Evolutionary conservation across 495 filamentous ascomycete genomes (phyloP).

Genomic region (Neurospora tetrasperma): DNA sequence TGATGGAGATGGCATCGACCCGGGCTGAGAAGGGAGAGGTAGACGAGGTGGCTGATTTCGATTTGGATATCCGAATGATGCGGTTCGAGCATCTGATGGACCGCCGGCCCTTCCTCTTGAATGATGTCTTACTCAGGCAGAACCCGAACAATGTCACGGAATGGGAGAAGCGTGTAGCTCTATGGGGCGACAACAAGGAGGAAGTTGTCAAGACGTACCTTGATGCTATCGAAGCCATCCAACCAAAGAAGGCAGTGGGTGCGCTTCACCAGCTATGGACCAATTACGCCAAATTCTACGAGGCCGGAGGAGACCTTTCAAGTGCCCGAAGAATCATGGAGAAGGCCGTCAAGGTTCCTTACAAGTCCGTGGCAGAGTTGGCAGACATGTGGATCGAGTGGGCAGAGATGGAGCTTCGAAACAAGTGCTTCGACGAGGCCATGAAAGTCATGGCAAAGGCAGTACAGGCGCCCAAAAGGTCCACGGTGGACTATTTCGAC

Average conservation of each 20-base stretch:
- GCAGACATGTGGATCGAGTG: slow-evolving; percentile 98
- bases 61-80: slow-evolving; percentile 95
- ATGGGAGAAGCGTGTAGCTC: slow-evolving; percentile 89
- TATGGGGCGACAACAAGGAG: slow-evolving; percentile 89
- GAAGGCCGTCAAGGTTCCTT: slow-evolving; percentile 95
- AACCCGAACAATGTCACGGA: slow-evolving; percentile 95
- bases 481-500: slow-evolving; percentile 96
- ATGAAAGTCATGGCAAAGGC: slow-evolving; percentile 95
- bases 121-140: slow-evolving; percentile 90
- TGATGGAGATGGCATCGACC: slow-evolving; percentile 79
- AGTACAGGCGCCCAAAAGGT: slow-evolving; percentile 87
- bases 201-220: slow-evolving; percentile 94
- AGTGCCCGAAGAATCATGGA: slow-evolving; percentile 90
- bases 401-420: slow-evolving; percentile 94
- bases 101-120: slow-evolving; percentile 88
- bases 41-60: slow-evolving; percentile 84
- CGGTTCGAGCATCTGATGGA: slow-evolving; percentile 98
- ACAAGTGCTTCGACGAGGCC: slow-evolving; percentile 91
- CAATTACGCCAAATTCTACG: slow-evolving; percentile 97
- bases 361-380: slow-evolving; percentile 87
- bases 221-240: slow-evolving; percentile 82
- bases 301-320: slow-evolving; percentile 73
- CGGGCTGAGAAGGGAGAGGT: slow-evolving; percentile 73
- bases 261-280: slow-evolving; percentile 93
- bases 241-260: slow-evolving; percentile 90